Evolutionary conservation across 1,284 basidiomycete species (phyloP), one percentile per base, ranked within the genome.

Genomic region (Austropuccinia psidii): DNA sequence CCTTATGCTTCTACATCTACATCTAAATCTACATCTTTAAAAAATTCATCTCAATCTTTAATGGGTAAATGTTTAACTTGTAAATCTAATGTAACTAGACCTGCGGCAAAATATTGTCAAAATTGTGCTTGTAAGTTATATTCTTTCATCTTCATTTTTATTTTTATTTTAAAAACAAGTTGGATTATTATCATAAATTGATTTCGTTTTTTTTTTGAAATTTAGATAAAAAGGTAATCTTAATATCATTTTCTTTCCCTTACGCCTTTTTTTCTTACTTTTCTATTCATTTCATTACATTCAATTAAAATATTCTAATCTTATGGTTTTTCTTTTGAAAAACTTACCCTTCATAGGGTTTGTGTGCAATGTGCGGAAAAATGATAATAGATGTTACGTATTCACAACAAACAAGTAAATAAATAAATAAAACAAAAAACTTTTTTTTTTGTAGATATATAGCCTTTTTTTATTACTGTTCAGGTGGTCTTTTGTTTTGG

Each of bases 1-100:
- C 70, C 70, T 19, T 73, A 73, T 29, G 60, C 45, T 45, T 73
- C 70, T 17, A 33, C 60, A 21, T 52, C 60, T 47, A 24, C 49
- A 4, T 73, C 58, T 27, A 21, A 39, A 21, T 57, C 66, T 0
- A 41, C 27, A 43, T 19, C 66, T n/a, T n/a, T n/a, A n/a, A 70
- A 70, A 21, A 27, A 47, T 31, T 21, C 35, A 37, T 19, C 43
- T 31, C 35, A 62, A 52, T 52, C 69, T 39, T 47, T 62, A 1
- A 72, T 72, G 17, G 69, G 69, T n/a, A 64, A 41, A 57, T 73
- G 70, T 65, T 45, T 73, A 19, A 73, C 70, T n/a, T 73, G 70
- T 29, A 73, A 73, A 49, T 50, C 70, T 24, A 64, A 60, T n/a
- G 70, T 73, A 0, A 52, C 60, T 35, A 49, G 70, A 19, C 49